Base-by-base conservation (phyloP, 1,284 basidiomycete genomes). In the Apiotrichum mycotoxinovorans region DNA sequence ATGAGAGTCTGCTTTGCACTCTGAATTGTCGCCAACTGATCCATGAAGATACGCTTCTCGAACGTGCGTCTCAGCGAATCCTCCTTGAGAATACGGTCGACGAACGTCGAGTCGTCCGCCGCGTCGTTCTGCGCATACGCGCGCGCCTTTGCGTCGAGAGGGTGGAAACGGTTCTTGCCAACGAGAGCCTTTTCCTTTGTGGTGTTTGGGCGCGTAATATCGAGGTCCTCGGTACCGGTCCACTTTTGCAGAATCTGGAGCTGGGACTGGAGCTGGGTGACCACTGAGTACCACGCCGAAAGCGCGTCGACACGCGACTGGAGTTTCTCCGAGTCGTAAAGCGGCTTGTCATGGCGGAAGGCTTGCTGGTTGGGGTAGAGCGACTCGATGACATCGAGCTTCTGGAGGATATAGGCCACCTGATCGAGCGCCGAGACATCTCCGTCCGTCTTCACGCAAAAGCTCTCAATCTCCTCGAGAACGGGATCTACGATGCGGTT, bases 11-110 rank as follows among this genome's bases (percentile, higher is more conserved):
- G 86, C 63, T 92, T 89, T 58, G 93, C 90, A 60, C 87, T 86
- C 51, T 87, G 85, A 56, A 98, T 86, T 65, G 96, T 87, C 20
- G 85, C 82, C 72, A 94, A 87, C 22, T 96, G 85, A 37, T 90
- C 91, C 48, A 86, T 85, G 65, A 98, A 84, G 57, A 92, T 92
- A 26, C 92, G 89, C 70, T 89, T 91, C 77, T 96, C 92, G 72
- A 98, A 98, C 3, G 91, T 93, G 51, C 88, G 83, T 74, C 96
- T 89, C 67, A 98, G 86, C 18, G 88, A 89, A 69, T 97, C 95
- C 76, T 98, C 96, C 74, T 98, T 98, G 59, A 98, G 83, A 41
- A 98, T 81, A 38, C 92, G 85, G 74, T 98, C 96, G 35, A 98
- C 87, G 72, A 98, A 98, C 49, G 87, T 90, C 40, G 85, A 67